Percentiles rank a stretch among this genome's conserved stretches.
Conservation (phyloP, 129 eudicot genomes). For the Tagetes erecta region DNA sequence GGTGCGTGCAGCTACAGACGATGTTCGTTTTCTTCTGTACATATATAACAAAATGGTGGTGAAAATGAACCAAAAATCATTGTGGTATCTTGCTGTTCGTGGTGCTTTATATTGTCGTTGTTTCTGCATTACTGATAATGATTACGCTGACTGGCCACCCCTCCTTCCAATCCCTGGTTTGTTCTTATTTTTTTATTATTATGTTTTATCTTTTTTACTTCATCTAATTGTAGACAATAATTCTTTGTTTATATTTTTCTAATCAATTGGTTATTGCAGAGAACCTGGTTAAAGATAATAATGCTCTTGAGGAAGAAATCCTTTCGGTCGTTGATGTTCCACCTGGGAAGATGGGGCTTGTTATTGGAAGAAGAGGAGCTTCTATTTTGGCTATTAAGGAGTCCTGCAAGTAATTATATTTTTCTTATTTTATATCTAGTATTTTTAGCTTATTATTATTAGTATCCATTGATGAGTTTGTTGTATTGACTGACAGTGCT, state of each 20-base stretch:
- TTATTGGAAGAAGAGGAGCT: constrained; percentile 87
- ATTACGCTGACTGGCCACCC: constrained; percentile 81
- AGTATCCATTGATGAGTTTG: constrained; percentile 14
- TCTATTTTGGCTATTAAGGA: constrained; percentile 78
- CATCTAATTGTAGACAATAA: neutral
- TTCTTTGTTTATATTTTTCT: neutral
- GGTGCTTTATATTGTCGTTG: constrained; percentile 88
- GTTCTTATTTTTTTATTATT: neutral
- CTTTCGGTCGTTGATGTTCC: constrained; percentile 92
- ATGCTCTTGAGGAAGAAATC: constrained; percentile 63
- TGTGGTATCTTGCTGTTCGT: constrained; percentile 90
- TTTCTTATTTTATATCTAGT: neutral
- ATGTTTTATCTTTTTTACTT: neutral
- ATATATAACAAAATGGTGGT: constrained; percentile 83
- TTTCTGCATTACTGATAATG: constrained; percentile 70
- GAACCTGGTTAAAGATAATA: constrained; percentile 37
- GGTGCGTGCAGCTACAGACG: constrained; percentile 96
- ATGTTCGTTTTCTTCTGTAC: constrained; percentile 90
- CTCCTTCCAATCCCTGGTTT: constrained; percentile 82
- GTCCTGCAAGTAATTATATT: constrained; percentile 66
- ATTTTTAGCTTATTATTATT: constrained; percentile 1
- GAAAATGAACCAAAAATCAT: constrained; percentile 65
- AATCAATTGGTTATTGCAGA: constrained; percentile 46
- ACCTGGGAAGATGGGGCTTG: constrained; percentile 83
- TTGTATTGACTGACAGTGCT: constrained; percentile 64